Conservation (phyloP, 768 basidiomycete species). For the Panus rudis region DNA sequence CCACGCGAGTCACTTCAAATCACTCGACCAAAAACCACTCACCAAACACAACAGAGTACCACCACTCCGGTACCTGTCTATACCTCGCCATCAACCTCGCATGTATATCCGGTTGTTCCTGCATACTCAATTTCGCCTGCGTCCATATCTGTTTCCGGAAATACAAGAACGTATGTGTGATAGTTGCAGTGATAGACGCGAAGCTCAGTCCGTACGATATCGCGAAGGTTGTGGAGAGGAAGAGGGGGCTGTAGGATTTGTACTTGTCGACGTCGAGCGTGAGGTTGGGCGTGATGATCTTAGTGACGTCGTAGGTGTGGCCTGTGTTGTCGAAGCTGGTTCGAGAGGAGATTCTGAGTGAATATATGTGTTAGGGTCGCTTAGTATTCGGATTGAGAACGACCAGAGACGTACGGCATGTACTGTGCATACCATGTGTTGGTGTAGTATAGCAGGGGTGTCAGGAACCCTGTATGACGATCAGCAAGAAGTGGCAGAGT, state of each 20-base stretch:
- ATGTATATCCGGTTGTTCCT: constrained; percentile 43
- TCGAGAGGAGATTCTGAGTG: constrained; percentile 17
- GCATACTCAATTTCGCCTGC: constrained; percentile 32
- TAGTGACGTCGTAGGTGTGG: constrained; percentile 32
- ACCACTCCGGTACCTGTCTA: constrained; percentile 43
- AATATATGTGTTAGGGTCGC: too few species aligned
- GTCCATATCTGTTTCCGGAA: constrained; percentile 30
- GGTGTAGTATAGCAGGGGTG: constrained; percentile 60
- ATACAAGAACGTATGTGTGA: constrained; percentile 13
- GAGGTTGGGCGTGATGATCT: constrained; percentile 29
- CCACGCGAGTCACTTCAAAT: not conserved
- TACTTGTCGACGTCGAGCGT: constrained; percentile 33
- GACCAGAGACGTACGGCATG: constrained; percentile 57
- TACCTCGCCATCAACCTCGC: constrained; percentile 38
- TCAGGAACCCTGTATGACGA: constrained; percentile 45
- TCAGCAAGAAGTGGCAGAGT: too few species aligned
- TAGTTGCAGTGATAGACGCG: constrained; percentile 51
- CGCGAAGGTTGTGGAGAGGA: constrained; percentile 58
- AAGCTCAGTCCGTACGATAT: constrained; percentile 79
- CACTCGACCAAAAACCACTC: not conserved
- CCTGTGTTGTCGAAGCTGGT: constrained; percentile 39
- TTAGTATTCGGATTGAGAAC: too few species aligned
- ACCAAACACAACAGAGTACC: constrained; percentile 33
- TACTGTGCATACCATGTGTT: constrained; percentile 63
- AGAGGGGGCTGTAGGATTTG: constrained; percentile 38